Percentiles rank a stretch among this genome's conserved stretches.
phyloP scores from a whole-genome alignment of 2,329 filamentous ascomycete genomes.

The Colletotrichum sp. region DNA sequence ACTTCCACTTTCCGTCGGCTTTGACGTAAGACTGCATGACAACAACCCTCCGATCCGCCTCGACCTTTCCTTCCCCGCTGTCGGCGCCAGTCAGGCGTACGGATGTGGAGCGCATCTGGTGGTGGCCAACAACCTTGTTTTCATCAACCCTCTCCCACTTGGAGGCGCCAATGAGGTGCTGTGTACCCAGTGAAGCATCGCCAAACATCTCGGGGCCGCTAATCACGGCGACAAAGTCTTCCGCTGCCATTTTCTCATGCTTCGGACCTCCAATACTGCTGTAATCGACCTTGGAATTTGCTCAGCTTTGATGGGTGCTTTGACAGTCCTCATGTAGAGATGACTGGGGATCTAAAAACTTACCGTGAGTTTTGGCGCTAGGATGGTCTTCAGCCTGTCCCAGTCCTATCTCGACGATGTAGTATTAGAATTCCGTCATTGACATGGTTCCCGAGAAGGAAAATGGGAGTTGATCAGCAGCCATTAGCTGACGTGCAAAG shows the following conservation, averaged over 20 bases:
- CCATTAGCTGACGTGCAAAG: no score
- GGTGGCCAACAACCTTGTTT: not conserved
- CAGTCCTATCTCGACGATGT: not conserved
- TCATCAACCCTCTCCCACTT: not conserved
- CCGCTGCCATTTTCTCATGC: not conserved
- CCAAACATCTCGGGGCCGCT: not conserved
- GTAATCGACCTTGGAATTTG: not conserved
- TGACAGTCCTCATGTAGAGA: not conserved
- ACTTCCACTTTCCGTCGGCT: not conserved
- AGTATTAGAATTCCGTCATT: not conserved
- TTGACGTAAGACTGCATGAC: not conserved
- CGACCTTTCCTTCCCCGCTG: not conserved
- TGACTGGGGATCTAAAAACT: not conserved
- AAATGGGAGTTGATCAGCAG: not conserved
- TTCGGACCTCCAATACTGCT: not conserved
- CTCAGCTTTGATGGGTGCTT: not conserved
- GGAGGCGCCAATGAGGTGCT: not conserved
- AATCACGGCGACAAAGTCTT: not conserved
- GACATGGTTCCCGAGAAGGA: not conserved
- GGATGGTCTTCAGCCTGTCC: not conserved
- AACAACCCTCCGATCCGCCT: not conserved
- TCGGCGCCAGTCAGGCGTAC: not conserved
- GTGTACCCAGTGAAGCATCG: not conserved
- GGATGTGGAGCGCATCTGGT: not conserved
- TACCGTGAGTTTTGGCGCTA: not conserved